Evolutionary conservation across 495 filamentous ascomycete species (phyloP), one percentile per base, ranked within the genome.

Genomic region (Clavariopsis aquatica): DNA sequence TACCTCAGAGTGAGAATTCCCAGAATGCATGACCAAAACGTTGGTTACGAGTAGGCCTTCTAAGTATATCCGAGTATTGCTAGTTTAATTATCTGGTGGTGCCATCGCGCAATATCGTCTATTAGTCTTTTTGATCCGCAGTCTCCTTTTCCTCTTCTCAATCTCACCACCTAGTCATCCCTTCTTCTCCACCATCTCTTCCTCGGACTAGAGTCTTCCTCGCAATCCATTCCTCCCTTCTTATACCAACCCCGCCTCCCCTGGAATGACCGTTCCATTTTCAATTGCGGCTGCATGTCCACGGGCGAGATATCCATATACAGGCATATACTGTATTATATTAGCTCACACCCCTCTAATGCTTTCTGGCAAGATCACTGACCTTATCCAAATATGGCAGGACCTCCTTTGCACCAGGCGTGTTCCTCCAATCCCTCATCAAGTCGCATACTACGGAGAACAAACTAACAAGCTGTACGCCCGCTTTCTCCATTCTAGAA

Each of bases 341-440:
- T 43, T 17, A 43, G 38, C 38, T 6, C 6, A 6, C 31, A 36
- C 13, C 31, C 31, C 31, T 6, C 31, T 13, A 36, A n/a, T n/a
- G n/a, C n/a, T n/a, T n/a, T n/a, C n/a, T n/a, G n/a, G n/a, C n/a
- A 43, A 17, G 9, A 10, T 17, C 8, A 43, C 38, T 43, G 3
- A 43, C 38, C 74, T 80, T 78, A 72, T 91, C 88, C 51, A 92
- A 75, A 69, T 78, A 87, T 5, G 88, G 87, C 64, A 88, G 69
- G 6, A 93, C 62, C 75, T 89, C 78, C 13, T 58, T 45, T 8
- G 86, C 75, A 13, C 88, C 89, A n/a, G 89, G 89, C 0, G 79
- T 84, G 54, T 81, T 78, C 22, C 89, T 78, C 89, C 89, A 91
- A 75, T 92, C 89, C 15, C 89, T 79, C 89, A 92, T 92, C 64